phyloP scores from a whole-genome alignment of 352 stramenopile genomes.

The Pythium pectinolyticum region DNA sequence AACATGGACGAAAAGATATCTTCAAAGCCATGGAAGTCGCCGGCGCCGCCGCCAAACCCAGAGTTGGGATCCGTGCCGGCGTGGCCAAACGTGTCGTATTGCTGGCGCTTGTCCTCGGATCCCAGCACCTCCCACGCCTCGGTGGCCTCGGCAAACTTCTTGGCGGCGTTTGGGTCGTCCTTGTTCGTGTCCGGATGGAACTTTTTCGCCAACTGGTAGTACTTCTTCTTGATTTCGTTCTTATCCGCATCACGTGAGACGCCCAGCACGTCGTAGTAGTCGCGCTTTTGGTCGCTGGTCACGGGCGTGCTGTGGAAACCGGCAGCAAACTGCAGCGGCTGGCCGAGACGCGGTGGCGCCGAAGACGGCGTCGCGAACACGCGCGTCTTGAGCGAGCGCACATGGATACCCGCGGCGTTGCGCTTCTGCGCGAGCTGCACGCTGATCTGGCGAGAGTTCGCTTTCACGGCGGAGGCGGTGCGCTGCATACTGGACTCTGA shows the following conservation, averaged over 20 bases:
- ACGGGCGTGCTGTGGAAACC: conserved; percentile 72
- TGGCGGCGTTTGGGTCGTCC: conserved; percentile 82
- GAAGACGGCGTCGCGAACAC: not conserved
- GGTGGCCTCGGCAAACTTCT: conserved; percentile 93
- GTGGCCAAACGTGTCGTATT: conserved; percentile 95
- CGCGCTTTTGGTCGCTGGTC: conserved; percentile 74
- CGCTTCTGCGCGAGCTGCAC: conserved; percentile 24
- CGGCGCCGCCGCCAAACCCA: conserved; percentile 46
- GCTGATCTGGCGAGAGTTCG: conserved; percentile 19
- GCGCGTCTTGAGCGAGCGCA: conserved; percentile 26
- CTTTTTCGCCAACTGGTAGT: conserved; percentile 96
- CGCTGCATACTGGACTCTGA: conserved; percentile 16
- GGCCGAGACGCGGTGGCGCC: not conserved
- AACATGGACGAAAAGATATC: conserved; percentile 89
- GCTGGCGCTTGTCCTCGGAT: conserved; percentile 91
- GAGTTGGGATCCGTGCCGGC: conserved; percentile 91
- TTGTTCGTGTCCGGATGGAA: conserved; percentile 99
- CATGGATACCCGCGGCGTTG: conserved; percentile 17
- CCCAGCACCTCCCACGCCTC: conserved; percentile 94
- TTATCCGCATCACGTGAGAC: conserved; percentile 89
- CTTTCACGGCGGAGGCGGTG: conserved; percentile 7
- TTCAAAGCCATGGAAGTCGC: conserved; percentile 82
- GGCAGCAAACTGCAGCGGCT: conserved; percentile 21
- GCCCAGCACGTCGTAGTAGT: conserved; percentile 97
- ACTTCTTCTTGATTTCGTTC: conserved; percentile 98